Conservation (phyloP, 176 grass and related monocot species). For the Alopecurus myosuroides region DNA sequence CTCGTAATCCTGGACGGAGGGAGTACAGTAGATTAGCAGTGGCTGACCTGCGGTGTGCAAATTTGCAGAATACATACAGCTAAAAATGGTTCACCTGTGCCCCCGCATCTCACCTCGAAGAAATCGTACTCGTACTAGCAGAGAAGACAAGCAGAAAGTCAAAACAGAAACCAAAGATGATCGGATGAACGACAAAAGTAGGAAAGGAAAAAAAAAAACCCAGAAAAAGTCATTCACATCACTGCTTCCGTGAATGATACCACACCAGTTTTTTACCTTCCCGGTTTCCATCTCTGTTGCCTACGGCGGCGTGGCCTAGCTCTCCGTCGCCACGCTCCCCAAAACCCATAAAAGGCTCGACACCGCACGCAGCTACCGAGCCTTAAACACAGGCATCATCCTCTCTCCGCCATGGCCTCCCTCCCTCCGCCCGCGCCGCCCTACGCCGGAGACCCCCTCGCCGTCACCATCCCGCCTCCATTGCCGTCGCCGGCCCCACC, state of each 20-base stretch:
- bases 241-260: background rate
- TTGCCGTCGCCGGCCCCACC: constrained; percentile 14
- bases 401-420: constrained; percentile 28
- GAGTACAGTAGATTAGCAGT: background rate
- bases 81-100: background rate
- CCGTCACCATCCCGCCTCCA: constrained; percentile 36
- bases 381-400: constrained; percentile 25
- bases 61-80: background rate
- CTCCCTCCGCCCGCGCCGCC: constrained; percentile 30
- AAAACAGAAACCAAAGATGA: background rate
- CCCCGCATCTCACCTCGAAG: background rate
- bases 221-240: background rate
- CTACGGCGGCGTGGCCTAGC: background rate
- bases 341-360: constrained; percentile 57
- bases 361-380: background rate
- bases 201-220: background rate
- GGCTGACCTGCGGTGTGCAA: background rate
- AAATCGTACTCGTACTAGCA: background rate
- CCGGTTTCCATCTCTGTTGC: background rate
- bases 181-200: background rate
- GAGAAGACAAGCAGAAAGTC: background rate
- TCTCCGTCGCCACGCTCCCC: constrained; percentile 22
- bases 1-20: too few species aligned
- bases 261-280: background rate
- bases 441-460: constrained; percentile 38